Percentiles rank a stretch among this genome's conserved stretches.
Conservation (phyloP, 306 rosid species). For the Psophocarpus tetragonolobus region DNA sequence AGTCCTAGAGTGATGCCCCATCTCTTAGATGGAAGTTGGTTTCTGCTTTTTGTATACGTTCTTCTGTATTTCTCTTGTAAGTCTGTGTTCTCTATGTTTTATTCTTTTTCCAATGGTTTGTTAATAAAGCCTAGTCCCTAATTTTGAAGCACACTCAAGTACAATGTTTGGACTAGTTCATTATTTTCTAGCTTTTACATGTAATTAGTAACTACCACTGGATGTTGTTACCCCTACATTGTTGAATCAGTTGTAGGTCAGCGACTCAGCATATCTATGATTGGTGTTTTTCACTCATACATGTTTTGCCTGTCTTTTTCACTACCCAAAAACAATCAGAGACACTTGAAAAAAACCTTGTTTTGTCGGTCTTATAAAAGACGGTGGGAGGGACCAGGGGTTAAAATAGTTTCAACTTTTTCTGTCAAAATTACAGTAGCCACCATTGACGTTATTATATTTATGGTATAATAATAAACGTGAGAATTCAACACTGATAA, state of each 20-base stretch:
- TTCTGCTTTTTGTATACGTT: conserved; percentile 5
- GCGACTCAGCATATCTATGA: neutral
- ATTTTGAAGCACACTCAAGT: neutral
- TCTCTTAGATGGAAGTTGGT: conserved; percentile 21
- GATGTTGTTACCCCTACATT: neutral
- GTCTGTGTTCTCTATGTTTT: neutral
- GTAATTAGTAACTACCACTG: neutral
- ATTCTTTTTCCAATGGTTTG: neutral
- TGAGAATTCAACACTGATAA: neutral
- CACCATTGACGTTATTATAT: no score
- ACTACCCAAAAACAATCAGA: no score
- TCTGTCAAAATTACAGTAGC: neutral
- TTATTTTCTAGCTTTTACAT: neutral
- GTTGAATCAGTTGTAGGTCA: neutral
- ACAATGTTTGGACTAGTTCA: neutral
- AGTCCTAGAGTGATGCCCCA: neutral
- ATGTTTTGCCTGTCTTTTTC: no score
- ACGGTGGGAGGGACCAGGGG: neutral
- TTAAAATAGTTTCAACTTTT: neutral
- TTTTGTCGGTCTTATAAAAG: neutral
- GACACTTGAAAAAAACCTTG: no score
- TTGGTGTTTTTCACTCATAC: neutral
- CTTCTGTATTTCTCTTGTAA: conserved; percentile 8
- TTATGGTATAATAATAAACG: neutral
- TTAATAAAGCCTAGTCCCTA: conserved; percentile 24